Evolutionary conservation across 305 asterid genomes (phyloP), one percentile per base, ranked within the genome.

Genomic region (Fraxinus greggii): DNA sequence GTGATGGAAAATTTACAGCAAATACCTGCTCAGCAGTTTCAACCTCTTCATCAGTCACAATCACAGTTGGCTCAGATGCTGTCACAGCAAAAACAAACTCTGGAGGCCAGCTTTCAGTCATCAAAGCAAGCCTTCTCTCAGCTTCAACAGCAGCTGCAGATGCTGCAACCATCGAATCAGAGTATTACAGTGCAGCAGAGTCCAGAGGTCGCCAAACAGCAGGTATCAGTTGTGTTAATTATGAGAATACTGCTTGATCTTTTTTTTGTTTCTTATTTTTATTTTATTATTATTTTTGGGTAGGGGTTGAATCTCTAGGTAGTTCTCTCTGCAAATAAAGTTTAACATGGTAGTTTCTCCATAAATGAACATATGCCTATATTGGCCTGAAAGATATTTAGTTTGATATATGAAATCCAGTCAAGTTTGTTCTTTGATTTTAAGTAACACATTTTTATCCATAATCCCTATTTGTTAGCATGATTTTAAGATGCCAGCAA

Each of bases 101-200:
- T 95, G 65, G 98, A 95, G 90, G 99, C 98, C 69, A 93, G 97
- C 56, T 92, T 92, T 82, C 98, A 95, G 81, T 93, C 98, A 32
- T 95, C 98, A 6, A 97, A 91, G 82, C 97, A 92, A 86, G 88
- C 98, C 51, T 86, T 95, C 69, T 89, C 93, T 86, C 97, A 95
- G 90, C 92, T 95, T 83, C 99, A 95, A 86, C 98, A 94, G 86
- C 99, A 95, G 86, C 35, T 94, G 85, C 97, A 89, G 87, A 92
- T 90, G 88, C 89, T 92, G 84, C 98, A 94, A 78, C 98, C 97
- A 29, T 82, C 97, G 8, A 90, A 85, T 84, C 94, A 87, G 75
- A 89, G 78, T 87, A 79, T 86, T 83, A 78, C 89, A 32, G 77
- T 89, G 63, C 97, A 87, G 81, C 99, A 91, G 88, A 88, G 88